Percentiles rank a stretch among this genome's conserved stretches.
Conservation (phyloP, 768 basidiomycete genomes). For the Lentinus tigrinus region DNA sequence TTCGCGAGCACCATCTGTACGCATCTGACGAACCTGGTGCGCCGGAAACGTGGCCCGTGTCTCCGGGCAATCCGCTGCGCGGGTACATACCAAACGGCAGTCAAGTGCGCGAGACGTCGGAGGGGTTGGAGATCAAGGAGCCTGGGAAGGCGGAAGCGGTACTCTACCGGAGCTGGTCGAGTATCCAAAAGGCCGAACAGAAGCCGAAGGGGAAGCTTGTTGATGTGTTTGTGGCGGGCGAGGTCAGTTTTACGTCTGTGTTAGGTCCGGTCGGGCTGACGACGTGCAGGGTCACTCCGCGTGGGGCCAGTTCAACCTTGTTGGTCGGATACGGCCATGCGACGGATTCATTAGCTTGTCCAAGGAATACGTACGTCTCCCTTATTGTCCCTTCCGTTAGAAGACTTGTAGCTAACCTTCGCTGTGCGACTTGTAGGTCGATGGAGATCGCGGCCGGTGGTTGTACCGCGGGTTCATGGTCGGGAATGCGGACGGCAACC, state of each 20-base stretch:
- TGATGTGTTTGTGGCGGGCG: constrained; percentile 74
- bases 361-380: constrained; percentile 74
- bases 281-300: constrained; percentile 80
- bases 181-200: not conserved
- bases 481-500: constrained; percentile 63
- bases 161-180: constrained; percentile 27
- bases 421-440: constrained; percentile 41
- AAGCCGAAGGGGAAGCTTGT: constrained; percentile 25
- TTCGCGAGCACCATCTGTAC: constrained; percentile 71
- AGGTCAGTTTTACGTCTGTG: constrained; percentile 41
- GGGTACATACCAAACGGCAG: constrained; percentile 60
- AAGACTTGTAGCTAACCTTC: not conserved
- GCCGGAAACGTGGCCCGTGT: constrained; percentile 34
- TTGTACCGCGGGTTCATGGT: constrained; percentile 83
- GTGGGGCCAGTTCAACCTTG: constrained; percentile 83
- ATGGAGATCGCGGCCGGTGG: constrained; percentile 78
- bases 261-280: not conserved
- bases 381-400: constrained; percentile 22
- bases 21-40: constrained; percentile 29
- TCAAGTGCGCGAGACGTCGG: constrained; percentile 44
- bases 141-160: constrained; percentile 34
- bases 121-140: constrained; percentile 49
- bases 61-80: constrained; percentile 58
- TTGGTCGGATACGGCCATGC: constrained; percentile 76
- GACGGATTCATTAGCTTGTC: constrained; percentile 79